Percentiles rank a stretch among this genome's conserved stretches.
These are phyloP conservation scores for Hypoxylon perforatum DNA, from an alignment of 495 filamentous ascomycete species.

Conservation along the genomic window DNA sequence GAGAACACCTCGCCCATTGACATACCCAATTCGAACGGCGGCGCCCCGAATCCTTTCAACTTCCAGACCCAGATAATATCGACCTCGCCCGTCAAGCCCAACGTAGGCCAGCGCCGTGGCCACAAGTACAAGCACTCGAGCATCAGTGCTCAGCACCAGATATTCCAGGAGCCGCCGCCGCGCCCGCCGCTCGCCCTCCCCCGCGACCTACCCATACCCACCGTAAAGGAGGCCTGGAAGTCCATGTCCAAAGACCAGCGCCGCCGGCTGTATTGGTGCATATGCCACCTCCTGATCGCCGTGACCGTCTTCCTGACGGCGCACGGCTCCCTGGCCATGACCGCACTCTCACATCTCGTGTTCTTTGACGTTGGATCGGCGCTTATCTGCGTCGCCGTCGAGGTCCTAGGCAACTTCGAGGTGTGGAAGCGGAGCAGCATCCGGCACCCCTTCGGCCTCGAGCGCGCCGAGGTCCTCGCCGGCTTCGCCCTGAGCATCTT, in stretches of 20 bases:
- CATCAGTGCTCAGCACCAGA: conserved; percentile 85
- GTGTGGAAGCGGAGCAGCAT: conserved; percentile 95
- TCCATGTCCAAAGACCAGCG: conserved; percentile 91
- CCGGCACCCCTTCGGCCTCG: conserved; percentile 90
- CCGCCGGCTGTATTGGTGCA: conserved; percentile 85
- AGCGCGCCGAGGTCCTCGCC: conserved; percentile 90
- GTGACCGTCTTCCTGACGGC: conserved; percentile 85
- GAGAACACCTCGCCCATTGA: conserved; percentile 40
- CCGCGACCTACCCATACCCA: conserved; percentile 94
- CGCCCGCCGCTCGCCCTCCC: conserved; percentile 88
- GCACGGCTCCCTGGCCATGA: conserved; percentile 89
- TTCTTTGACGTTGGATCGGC: conserved; percentile 95
- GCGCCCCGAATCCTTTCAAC: conserved; percentile 79
- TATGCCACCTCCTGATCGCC: conserved; percentile 85
- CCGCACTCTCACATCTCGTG: conserved; percentile 90
- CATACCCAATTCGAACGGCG: conserved; percentile 42
- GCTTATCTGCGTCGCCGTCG: conserved; percentile 90
- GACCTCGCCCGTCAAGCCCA: conserved; percentile 82
- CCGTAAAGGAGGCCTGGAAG: conserved; percentile 81
- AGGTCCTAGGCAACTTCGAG: conserved; percentile 94
- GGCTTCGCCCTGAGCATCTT: conserved; percentile 98
- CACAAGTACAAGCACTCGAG: conserved; percentile 99
- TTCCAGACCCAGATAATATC: conserved; percentile 87
- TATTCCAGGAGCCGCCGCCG: conserved; percentile 94
- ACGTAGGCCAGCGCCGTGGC: conserved; percentile 89